Conservation (phyloP, 1,284 basidiomycete genomes). For the Cystobasidium slooffiae region DNA sequence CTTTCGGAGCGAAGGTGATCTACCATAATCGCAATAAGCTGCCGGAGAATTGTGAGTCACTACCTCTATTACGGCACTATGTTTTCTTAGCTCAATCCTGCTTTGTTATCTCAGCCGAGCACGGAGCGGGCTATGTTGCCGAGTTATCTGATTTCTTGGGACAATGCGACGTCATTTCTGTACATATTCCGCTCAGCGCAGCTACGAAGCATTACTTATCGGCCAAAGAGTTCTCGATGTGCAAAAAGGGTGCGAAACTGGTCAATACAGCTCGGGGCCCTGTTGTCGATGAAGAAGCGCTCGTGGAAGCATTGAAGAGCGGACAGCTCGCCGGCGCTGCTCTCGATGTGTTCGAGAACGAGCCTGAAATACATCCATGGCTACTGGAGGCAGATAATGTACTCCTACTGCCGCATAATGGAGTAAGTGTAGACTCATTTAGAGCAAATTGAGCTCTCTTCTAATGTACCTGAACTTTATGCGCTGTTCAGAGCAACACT, state of each 20-base stretch:
- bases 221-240: conserved; percentile 55
- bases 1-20: conserved; percentile 35
- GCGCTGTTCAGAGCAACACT: conserved; percentile 25
- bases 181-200: conserved; percentile 61
- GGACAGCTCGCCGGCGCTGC: conserved; percentile 28
- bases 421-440: conserved; percentile 9
- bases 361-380: conserved; percentile 47
- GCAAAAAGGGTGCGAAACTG: conserved; percentile 58
- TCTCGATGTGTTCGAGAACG: conserved; percentile 42
- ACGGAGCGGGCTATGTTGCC: conserved; percentile 35
- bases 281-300: conserved; percentile 43
- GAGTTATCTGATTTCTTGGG: conserved; percentile 58
- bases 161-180: conserved; percentile 59
- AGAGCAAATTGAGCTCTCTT: neutral
- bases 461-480: neutral
- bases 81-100: neutral
- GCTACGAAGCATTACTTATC: conserved; percentile 58
- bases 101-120: conserved; percentile 6
- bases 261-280: conserved; percentile 61
- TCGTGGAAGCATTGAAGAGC: conserved; percentile 38
- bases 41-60: conserved; percentile 33
- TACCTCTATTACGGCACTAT: neutral
- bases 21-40: conserved; percentile 42
- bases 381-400: conserved; percentile 38
- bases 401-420: conserved; percentile 44